Percentiles rank a stretch among this genome's conserved stretches.
These are phyloP conservation scores for grape (Vitis vinifera) DNA, from an alignment of 164 flowering plant species.

Conservation along the genomic window DNA sequence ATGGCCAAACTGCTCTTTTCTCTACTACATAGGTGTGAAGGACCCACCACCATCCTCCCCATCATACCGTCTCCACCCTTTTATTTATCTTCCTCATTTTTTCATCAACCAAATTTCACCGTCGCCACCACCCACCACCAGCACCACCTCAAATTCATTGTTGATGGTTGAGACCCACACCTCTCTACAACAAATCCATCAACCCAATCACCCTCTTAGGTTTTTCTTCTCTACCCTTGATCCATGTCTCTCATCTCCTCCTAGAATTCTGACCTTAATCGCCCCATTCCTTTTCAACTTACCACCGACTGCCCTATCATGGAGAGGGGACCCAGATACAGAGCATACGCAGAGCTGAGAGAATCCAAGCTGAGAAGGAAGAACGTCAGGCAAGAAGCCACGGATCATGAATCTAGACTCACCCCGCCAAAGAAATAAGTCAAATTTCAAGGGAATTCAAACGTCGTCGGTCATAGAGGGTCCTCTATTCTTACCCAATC, in stretches of 20 bases:
- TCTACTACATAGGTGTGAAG: constrained; percentile 6
- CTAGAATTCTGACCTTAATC: constrained; percentile 26
- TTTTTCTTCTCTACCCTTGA: constrained; percentile 40
- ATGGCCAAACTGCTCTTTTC: constrained; percentile 6
- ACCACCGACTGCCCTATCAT: constrained; percentile 17
- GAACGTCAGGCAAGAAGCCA: constrained; percentile 7
- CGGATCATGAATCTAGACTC: constrained; percentile 5
- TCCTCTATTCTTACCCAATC: constrained; percentile 57
- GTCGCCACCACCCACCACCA: neutral
- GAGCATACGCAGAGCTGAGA: constrained; percentile 57
- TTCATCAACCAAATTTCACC: constrained; percentile 1
- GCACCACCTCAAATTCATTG: neutral
- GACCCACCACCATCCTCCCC: constrained; percentile 16
- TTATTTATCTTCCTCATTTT: constrained; percentile 6
- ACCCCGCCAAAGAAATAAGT: constrained; percentile 58
- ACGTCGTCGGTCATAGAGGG: constrained; percentile 7
- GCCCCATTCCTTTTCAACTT: constrained; percentile 19
- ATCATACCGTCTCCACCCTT: neutral
- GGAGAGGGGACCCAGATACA: constrained; percentile 60
- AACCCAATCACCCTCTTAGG: constrained; percentile 14
- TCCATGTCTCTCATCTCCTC: constrained; percentile 36
- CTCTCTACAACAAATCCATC: constrained; percentile 20
- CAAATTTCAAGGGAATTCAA: constrained; percentile 30
- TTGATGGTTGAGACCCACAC: constrained; percentile 31
- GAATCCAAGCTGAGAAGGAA: constrained; percentile 49